A percentile compares a stretch with the other conserved stretches of the same genome.
Conservation (phyloP, 164 flowering plant species). For the Nymphaea colorata region DNA sequence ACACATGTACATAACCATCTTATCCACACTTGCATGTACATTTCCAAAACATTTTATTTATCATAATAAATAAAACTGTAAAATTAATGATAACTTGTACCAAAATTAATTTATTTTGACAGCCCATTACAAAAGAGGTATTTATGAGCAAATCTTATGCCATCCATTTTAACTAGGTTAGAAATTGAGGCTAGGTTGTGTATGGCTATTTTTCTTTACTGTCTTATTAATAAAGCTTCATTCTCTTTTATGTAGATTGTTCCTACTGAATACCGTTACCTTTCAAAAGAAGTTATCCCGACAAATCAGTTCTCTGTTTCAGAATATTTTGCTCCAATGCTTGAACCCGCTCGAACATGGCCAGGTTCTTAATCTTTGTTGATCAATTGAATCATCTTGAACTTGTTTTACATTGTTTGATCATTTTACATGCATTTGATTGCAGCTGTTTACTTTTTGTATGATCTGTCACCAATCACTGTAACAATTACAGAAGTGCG, state of each 20-base stretch:
- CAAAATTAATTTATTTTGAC: too few relatives aligned
- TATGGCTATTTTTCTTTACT: neutral
- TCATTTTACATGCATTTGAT: neutral
- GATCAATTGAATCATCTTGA: neutral
- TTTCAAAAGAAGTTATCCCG: conserved; percentile 79
- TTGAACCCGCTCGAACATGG: conserved; percentile 65
- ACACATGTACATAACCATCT: too few relatives aligned
- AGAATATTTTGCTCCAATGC: conserved; percentile 77
- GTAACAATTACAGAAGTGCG: conserved; percentile 95
- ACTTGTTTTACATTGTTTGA: neutral
- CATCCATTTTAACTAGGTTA: too few relatives aligned
- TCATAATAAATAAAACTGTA: too few relatives aligned
- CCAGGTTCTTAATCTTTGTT: conserved; percentile 60
- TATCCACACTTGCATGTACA: too few relatives aligned
- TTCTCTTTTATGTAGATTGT: conserved; percentile 43
- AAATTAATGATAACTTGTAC: too few relatives aligned
- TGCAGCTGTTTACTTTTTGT: conserved; percentile 96
- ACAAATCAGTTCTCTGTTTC: conserved; percentile 97
- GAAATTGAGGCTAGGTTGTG: neutral
- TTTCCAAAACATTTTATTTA: too few relatives aligned
- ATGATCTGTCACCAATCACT: conserved; percentile 95
- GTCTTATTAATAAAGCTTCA: neutral
- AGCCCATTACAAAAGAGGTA: too few relatives aligned
- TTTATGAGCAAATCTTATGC: too few relatives aligned
- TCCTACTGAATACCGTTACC: conserved; percentile 85